These are phyloP conservation scores for Leccinum angustisporum DNA, from an alignment of 1,284 basidiomycete species.

Conservation along the genomic window DNA sequence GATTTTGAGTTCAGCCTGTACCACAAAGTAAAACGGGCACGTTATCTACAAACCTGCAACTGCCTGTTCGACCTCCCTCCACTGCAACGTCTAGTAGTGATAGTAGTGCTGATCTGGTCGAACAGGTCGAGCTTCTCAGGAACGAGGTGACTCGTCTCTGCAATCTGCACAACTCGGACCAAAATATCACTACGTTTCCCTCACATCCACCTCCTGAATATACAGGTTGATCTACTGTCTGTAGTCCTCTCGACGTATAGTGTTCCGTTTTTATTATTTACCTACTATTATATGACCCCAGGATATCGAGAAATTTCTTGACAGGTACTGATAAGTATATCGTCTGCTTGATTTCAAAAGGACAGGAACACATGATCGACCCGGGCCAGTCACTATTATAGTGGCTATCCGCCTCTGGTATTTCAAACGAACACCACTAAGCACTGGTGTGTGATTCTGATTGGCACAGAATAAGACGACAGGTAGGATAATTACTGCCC, in stretches of 20 bases:
- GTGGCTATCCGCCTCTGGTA: background rate
- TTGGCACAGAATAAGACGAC: background rate
- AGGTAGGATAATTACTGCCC: background rate
- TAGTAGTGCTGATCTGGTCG: background rate
- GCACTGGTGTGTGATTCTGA: background rate
- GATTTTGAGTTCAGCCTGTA: background rate
- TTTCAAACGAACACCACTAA: background rate
- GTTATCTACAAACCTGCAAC: background rate
- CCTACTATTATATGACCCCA: background rate
- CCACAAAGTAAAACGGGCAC: background rate
- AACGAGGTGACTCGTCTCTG: slow-evolving; percentile 16
- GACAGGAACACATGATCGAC: background rate
- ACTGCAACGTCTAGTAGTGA: background rate
- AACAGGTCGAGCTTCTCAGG: slow-evolving; percentile 12
- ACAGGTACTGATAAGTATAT: background rate
- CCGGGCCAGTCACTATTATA: background rate
- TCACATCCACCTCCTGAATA: background rate
- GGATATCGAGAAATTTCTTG: background rate
- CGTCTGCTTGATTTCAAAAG: background rate
- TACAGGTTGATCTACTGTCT: background rate
- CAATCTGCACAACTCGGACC: background rate
- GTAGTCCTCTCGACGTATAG: no score
- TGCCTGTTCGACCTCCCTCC: background rate
- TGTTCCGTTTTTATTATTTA: background rate
- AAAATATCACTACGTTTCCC: background rate